Percentiles rank a stretch among this genome's conserved stretches.
phyloP scores from a whole-genome alignment of 768 basidiomycete species.

The Heimioporus sp. region DNA sequence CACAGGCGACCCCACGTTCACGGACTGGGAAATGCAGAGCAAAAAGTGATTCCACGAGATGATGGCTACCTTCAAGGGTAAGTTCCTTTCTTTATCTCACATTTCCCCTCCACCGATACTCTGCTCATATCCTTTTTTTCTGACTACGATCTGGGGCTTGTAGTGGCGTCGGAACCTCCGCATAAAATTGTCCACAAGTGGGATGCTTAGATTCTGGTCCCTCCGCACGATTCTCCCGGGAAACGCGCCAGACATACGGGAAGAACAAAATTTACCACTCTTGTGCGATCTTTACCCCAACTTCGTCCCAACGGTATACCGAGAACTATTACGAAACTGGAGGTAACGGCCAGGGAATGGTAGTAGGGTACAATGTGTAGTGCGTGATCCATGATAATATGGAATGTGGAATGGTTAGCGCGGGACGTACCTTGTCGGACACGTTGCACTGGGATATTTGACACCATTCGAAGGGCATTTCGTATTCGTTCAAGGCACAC shows the following conservation, averaged over 20 bases:
- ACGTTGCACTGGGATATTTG: constrained; percentile 4
- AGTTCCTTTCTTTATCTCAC: background rate
- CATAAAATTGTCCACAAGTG: constrained; percentile 8
- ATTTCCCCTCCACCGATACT: too few relatives aligned
- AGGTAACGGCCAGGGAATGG: background rate
- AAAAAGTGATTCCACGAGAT: constrained; percentile 4
- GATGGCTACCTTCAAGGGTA: constrained; percentile 5
- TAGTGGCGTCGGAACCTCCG: background rate
- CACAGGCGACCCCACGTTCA: background rate
- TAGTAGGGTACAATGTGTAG: constrained; percentile 17
- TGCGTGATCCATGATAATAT: constrained; percentile 12
- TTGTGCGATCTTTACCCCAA: constrained; percentile 25
- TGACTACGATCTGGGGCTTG: constrained; percentile 10
- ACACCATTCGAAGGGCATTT: constrained; percentile 3
- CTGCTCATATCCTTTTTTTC: background rate
- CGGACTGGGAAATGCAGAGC: background rate
- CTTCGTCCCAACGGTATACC: constrained; percentile 11
- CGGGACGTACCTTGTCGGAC: constrained; percentile 11
- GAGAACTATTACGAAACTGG: constrained; percentile 20
- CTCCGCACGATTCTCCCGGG: constrained; percentile 12
- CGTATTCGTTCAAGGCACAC: constrained; percentile 8
- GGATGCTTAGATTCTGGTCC: constrained; percentile 8
- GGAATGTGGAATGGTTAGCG: constrained; percentile 12
- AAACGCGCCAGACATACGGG: background rate
- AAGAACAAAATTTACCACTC: constrained; percentile 3